Base-by-base conservation (phyloP, 768 basidiomycete species). In the Clitopilus hobsonii region DNA sequence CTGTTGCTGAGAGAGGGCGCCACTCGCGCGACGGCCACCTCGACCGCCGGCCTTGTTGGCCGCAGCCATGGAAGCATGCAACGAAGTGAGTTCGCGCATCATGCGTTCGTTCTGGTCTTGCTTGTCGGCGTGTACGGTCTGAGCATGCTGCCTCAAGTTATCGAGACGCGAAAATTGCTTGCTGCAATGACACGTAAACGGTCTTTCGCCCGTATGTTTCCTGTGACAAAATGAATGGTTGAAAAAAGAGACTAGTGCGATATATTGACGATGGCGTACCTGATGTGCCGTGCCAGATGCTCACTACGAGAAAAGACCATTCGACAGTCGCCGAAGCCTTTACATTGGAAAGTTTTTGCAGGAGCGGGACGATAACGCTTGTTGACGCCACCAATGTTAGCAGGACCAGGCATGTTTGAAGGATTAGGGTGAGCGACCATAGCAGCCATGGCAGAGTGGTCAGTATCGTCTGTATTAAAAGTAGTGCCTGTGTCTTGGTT, bases 251-350 rank as follows among this genome's bases (percentile, higher is more conserved):
- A 18, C 18, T 5, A 5, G 16, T 8, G 22, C 18, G 41, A 23
- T 28, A 25, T 30, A 38, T 49, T 49, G 51, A 28, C 50, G 28
- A 41, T 7, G 38, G 69, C 84, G 69, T 65, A 94, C 94, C 96
- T 79, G 68, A 97, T 90, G 76, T 98, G 96, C 63, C 96, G 80
- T 57, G 95, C 94, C 5, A 98, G 78, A 74, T 98, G 96, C 72
- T 98, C 96, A 68, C 89, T 91, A 71, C 96, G 79, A 56, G 88
- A 90, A 70, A 98, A 98, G 58, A 95, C 92, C 94, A 97, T 98
- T 56, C 89, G 81, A 75, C 96, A 98, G 50, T 94, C 92, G 61
- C 93, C 94, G 68, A 89, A 98, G 11, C 95, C 95, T 51, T 86
- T 83, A 73, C 96, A 98, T 65, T 94, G 90, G 70, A 97, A 98